These are phyloP conservation scores for Ensete ventricosum DNA, from an alignment of 176 grass and related monocot genomes.

Conservation along the genomic window DNA sequence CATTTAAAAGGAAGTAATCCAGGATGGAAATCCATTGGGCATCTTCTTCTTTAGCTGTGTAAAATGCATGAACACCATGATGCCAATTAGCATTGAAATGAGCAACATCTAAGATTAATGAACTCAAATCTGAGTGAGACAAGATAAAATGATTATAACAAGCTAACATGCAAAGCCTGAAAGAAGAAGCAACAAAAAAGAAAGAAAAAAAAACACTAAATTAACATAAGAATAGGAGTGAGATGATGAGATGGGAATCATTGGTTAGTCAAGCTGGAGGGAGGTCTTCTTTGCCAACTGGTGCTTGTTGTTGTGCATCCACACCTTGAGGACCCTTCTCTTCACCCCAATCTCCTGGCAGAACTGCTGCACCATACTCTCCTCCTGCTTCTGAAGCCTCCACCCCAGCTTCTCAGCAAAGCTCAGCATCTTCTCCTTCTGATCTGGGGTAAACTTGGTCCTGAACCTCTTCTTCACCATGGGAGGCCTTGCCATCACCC, in stretches of 20 bases:
- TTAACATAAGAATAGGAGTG: no score
- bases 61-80: no score
- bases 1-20: no score
- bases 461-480: constrained; percentile 53
- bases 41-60: no score
- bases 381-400: constrained; percentile 71
- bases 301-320: constrained; percentile 99
- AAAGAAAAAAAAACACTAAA: no score
- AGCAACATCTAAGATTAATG: no score
- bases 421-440: constrained; percentile 83
- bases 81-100: no score
- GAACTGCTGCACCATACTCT: constrained; percentile 64
- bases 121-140: no score
- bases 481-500: constrained; percentile 1
- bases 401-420: constrained; percentile 77
- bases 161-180: not conserved
- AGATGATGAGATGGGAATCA: no score
- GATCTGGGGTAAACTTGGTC: constrained; percentile 77
- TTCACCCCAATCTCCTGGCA: constrained; percentile 85
- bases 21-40: no score
- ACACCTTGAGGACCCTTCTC: constrained; percentile 84
- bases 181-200: no score
- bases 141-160: not conserved
- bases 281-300: constrained; percentile 44
- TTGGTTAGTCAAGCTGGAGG: not conserved